Percentiles rank a stretch among this genome's conserved stretches.
These are phyloP conservation scores for Stagonosporopsis tanaceti DNA, from an alignment of 2,329 filamentous ascomycete species.

Conservation along the genomic window DNA sequence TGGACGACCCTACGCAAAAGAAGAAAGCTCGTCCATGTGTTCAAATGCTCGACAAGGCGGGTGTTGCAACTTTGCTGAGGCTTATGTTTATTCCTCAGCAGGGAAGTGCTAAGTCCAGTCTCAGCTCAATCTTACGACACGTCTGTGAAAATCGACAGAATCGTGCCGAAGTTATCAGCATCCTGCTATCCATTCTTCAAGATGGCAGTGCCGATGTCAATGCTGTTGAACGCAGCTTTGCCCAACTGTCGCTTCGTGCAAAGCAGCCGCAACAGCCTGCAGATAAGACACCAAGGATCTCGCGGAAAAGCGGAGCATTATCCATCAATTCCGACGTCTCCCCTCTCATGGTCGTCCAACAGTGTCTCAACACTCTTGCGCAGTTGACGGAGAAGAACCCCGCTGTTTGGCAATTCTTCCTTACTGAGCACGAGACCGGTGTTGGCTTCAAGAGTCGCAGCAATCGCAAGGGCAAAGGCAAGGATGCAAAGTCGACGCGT, in stretches of 20 bases:
- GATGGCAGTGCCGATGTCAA: constrained; percentile 93
- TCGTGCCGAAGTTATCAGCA: constrained; percentile 90
- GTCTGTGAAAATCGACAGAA: constrained; percentile 98
- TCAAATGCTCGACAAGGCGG: constrained; percentile 96
- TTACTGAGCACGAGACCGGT: constrained; percentile 89
- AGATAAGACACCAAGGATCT: constrained; percentile 84
- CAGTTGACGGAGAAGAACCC: constrained; percentile 85
- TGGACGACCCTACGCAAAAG: constrained; percentile 59
- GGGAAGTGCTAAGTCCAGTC: constrained; percentile 80
- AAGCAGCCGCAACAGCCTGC: constrained; percentile 71
- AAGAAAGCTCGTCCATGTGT: constrained; percentile 81
- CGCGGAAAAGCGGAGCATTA: constrained; percentile 73
- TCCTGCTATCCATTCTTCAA: constrained; percentile 90
- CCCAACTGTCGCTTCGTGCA: constrained; percentile 88
- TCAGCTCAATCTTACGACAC: constrained; percentile 88
- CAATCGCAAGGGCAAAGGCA: constrained; percentile 85
- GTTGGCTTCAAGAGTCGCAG: constrained; percentile 78
- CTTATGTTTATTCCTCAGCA: constrained; percentile 97
- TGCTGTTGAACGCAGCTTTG: constrained; percentile 94
- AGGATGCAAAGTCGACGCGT: constrained; percentile 83
- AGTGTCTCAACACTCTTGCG: constrained; percentile 86
- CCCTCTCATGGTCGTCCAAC: constrained; percentile 92
- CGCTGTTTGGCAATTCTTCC: constrained; percentile 88
- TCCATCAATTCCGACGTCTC: constrained; percentile 83
- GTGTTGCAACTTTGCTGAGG: constrained; percentile 94